Percentiles rank a stretch among this genome's conserved stretches.
Evolutionary conservation across 176 grass and related monocot genomes (phyloP).

Genomic region (Pontederia paniculata): DNA sequence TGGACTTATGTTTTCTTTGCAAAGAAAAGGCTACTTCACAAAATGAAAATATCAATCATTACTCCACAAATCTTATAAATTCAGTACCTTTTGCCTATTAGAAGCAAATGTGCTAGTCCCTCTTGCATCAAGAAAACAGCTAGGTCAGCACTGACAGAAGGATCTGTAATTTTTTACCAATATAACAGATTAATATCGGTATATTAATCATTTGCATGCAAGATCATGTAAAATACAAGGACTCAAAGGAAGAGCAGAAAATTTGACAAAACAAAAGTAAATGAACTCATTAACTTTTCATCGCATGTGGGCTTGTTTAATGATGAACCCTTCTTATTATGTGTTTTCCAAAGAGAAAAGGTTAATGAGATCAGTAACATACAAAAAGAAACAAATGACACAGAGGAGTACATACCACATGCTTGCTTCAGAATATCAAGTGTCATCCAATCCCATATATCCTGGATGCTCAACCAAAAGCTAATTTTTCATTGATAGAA

Average conservation of each 20-base stretch:
- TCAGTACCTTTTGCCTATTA: constrained; percentile 71
- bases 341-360: not conserved
- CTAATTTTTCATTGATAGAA: constrained; percentile 5
- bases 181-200: not conserved
- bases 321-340: constrained; percentile 8
- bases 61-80: not conserved
- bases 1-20: no score
- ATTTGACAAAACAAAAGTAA: no score
- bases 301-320: not conserved
- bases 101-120: constrained; percentile 80
- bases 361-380: not conserved
- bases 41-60: not conserved
- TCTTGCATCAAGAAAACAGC: constrained; percentile 99
- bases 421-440: constrained; percentile 78
- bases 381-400: not conserved
- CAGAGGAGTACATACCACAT: constrained; percentile 55
- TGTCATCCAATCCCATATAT: constrained; percentile 83
- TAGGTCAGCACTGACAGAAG: constrained; percentile 91
- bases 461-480: constrained; percentile 29
- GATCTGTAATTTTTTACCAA: constrained; percentile 40
- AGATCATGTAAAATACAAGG: not conserved
- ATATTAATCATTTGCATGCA: not conserved
- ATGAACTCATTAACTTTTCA: no score
- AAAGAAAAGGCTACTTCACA: not conserved
- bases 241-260: no score